Conservation (phyloP, 495 filamentous ascomycete species). For the Apodospora peruviana region DNA sequence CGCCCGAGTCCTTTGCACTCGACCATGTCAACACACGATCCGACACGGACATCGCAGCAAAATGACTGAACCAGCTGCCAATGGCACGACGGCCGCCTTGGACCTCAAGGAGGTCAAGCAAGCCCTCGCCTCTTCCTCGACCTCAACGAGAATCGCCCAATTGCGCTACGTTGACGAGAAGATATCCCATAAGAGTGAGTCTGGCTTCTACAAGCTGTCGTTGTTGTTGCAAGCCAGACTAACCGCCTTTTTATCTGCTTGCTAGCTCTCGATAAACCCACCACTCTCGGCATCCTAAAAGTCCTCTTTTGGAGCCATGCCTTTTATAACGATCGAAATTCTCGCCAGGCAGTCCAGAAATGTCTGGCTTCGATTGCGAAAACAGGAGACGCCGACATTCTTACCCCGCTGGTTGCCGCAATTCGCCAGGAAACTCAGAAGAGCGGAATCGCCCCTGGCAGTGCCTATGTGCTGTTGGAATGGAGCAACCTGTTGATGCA, state of each 20-base stretch:
- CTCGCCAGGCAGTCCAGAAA: constrained; percentile 71
- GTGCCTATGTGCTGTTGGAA: constrained; percentile 82
- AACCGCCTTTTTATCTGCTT: neutral
- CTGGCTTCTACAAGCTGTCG: neutral
- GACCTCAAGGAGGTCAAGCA: constrained; percentile 28
- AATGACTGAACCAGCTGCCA: constrained; percentile 39
- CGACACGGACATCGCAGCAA: constrained; percentile 25
- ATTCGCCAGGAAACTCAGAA: constrained; percentile 65
- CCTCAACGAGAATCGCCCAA: constrained; percentile 34
- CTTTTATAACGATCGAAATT: constrained; percentile 78
- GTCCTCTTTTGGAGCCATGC: constrained; percentile 80
- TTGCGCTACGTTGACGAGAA: constrained; percentile 43
- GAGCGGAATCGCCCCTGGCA: constrained; percentile 64
- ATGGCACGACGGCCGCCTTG: constrained; percentile 24
- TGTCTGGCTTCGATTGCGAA: constrained; percentile 64
- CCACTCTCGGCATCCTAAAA: constrained; percentile 46
- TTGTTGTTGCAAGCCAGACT: neutral
- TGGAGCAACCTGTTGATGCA: constrained; percentile 79
- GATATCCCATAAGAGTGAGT: constrained; percentile 40
- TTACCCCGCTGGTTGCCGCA: constrained; percentile 55
- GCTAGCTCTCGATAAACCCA: constrained; percentile 35
- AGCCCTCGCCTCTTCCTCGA: constrained; percentile 47
- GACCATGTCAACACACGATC: constrained; percentile 26
- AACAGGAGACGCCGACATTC: constrained; percentile 42
- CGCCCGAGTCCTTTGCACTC: constrained; percentile 11